Percentiles rank a stretch among this genome's conserved stretches.
Evolutionary conservation across 495 filamentous ascomycete genomes (phyloP).

Genomic region (Penicillium verhagenii): DNA sequence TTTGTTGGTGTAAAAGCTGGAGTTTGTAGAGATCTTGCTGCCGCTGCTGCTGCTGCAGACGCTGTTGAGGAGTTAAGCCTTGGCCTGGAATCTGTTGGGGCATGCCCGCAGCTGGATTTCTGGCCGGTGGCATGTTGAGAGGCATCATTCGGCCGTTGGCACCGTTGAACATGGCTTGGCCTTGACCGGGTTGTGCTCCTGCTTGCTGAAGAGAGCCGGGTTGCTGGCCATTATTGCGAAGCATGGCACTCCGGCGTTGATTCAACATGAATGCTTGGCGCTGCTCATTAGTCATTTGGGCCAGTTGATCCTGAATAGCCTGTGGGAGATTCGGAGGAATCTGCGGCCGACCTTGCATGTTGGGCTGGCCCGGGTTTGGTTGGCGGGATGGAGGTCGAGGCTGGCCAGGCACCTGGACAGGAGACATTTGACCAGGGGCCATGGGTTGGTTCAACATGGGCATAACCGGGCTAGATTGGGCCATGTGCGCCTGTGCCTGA

Average conservation of each 20-base stretch:
- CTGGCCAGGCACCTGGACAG: constrained; percentile 38
- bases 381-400: constrained; percentile 39
- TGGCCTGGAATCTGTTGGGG: constrained; percentile 37
- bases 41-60: constrained; percentile 31
- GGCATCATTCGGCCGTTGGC: constrained; percentile 35
- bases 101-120: constrained; percentile 28
- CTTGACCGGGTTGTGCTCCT: constrained; percentile 35
- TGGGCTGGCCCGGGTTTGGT: constrained; percentile 33
- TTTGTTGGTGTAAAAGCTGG: constrained; percentile 42
- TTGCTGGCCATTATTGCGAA: constrained; percentile 27
- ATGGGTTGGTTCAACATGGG: constrained; percentile 60
- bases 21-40: constrained; percentile 36
- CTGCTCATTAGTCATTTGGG: constrained; percentile 36
- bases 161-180: constrained; percentile 36
- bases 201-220: constrained; percentile 32
- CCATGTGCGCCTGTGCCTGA: constrained; percentile 39
- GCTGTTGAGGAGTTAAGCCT: constrained; percentile 38
- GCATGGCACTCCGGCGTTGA: constrained; percentile 32
- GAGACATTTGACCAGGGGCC: constrained; percentile 46
- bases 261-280: constrained; percentile 34
- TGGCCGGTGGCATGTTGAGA: constrained; percentile 33
- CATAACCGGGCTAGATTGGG: constrained; percentile 56
- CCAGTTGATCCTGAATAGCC: constrained; percentile 34
- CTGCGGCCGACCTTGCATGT: constrained; percentile 36
- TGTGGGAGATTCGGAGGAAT: constrained; percentile 38